Evolutionary conservation across 1,284 basidiomycete species (phyloP).

Genomic region (Porodaedalea pini): DNA sequence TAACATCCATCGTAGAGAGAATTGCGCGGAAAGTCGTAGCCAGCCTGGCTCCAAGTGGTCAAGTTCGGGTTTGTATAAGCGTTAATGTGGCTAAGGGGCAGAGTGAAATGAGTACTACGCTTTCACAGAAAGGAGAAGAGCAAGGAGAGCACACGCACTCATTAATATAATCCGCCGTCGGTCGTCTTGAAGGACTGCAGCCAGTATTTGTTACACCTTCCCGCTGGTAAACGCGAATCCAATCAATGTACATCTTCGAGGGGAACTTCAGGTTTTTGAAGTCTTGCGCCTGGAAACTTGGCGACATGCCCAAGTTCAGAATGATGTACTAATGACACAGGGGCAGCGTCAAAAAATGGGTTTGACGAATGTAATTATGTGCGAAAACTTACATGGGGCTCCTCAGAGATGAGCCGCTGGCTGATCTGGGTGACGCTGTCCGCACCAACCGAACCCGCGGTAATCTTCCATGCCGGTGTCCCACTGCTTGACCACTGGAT

Average conservation of each 20-base stretch:
- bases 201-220: slow-evolving; percentile 35
- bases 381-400: slow-evolving; percentile 42
- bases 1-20: slow-evolving; percentile 54
- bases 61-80: slow-evolving; percentile 71
- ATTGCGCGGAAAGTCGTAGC: slow-evolving; percentile 68
- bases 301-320: slow-evolving; percentile 41
- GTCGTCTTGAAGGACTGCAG: slow-evolving; percentile 37
- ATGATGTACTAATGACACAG: slow-evolving; percentile 37
- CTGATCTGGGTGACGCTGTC: slow-evolving; percentile 36
- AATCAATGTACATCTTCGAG: slow-evolving; percentile 40
- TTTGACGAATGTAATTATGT: background rate
- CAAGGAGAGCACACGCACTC: slow-evolving; percentile 35
- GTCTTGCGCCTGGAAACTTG: slow-evolving; percentile 40
- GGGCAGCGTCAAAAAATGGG: slow-evolving; percentile 3
- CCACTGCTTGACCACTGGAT: slow-evolving; percentile 47
- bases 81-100: slow-evolving; percentile 50
- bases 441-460: slow-evolving; percentile 35
- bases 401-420: slow-evolving; percentile 47
- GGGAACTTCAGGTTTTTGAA: slow-evolving; percentile 37
- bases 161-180: slow-evolving; percentile 52
- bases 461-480: slow-evolving; percentile 44
- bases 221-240: slow-evolving; percentile 43
- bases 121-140: background rate
- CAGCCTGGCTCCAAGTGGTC: slow-evolving; percentile 70
- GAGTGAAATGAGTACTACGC: slow-evolving; percentile 8